Evolutionary conservation across 2,329 filamentous ascomycete genomes (phyloP).

Genomic region (Botrytis elliptica): DNA sequence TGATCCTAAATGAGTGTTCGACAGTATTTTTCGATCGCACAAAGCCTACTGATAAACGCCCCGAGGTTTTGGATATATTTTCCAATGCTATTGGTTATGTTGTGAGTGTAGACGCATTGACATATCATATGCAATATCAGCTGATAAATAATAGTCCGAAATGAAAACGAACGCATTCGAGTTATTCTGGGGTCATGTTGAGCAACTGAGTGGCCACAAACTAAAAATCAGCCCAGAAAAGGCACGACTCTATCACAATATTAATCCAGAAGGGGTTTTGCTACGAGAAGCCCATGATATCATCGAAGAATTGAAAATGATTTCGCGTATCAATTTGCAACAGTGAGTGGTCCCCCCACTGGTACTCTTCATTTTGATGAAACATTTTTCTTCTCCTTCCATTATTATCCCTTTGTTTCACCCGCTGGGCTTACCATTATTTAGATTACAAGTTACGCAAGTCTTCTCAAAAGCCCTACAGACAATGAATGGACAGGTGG

Average conservation of each 20-base stretch:
- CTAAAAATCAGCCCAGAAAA: conserved; percentile 10
- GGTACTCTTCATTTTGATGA: accelerated
- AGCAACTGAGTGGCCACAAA: conserved; percentile 33
- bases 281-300: conserved; percentile 48
- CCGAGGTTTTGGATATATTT: conserved; percentile 46
- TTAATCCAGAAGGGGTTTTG: conserved; percentile 44
- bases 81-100: conserved; percentile 45
- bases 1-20: conserved; percentile 44
- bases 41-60: conserved; percentile 38
- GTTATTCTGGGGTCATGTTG: conserved; percentile 39
- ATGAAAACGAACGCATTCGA: conserved; percentile 44
- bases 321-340: conserved; percentile 41
- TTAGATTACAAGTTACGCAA: conserved; percentile 19
- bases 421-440: neutral
- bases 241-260: conserved; percentile 38
- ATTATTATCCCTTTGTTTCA: neutral
- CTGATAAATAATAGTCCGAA: conserved; percentile 36
- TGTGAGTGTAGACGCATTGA: conserved; percentile 34
- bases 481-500: neutral
- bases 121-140: neutral
- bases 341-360: conserved; percentile 26
- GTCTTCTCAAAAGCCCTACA: conserved; percentile 19
- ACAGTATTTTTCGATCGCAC: conserved; percentile 44
- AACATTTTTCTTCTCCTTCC: neutral
- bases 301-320: conserved; percentile 48